Percentiles rank a stretch among this genome's conserved stretches.
Conservation (phyloP, 164 flowering plant genomes). For the Aristolochia californica region DNA sequence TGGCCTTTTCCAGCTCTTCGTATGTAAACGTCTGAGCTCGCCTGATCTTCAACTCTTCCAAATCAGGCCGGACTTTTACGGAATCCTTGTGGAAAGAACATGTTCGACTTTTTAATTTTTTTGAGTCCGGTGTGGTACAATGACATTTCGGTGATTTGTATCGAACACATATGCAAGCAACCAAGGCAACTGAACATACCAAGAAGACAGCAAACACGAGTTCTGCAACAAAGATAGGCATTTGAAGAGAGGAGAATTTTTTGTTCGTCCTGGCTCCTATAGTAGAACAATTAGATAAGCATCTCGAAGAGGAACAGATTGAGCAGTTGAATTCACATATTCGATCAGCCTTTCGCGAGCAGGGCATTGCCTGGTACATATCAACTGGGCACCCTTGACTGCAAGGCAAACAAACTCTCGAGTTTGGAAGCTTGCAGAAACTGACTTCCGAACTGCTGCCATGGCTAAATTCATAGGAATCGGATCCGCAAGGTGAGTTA, state of each 20-base stretch:
- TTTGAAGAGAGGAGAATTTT: constrained; percentile 50
- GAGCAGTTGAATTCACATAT: constrained; percentile 69
- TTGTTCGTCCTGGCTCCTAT: constrained; percentile 18
- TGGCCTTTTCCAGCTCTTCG: constrained; percentile 79
- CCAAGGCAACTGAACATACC: constrained; percentile 37
- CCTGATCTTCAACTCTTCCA: constrained; percentile 66
- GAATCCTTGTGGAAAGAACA: constrained; percentile 32
- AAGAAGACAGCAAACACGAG: constrained; percentile 55
- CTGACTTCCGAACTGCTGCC: constrained; percentile 17
- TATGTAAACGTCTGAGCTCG: constrained; percentile 69
- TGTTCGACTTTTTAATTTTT: constrained; percentile 19
- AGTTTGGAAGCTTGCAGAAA: constrained; percentile 37
- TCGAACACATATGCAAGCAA: constrained; percentile 60
- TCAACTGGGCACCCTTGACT: constrained; percentile 49
- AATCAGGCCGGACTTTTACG: constrained; percentile 50
- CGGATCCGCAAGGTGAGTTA: constrained; percentile 40
- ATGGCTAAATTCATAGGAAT: constrained; percentile 38
- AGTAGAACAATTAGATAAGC: constrained; percentile 52
- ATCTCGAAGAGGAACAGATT: constrained; percentile 43
- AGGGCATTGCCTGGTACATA: constrained; percentile 44
- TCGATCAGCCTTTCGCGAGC: constrained; percentile 39
- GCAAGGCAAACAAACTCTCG: constrained; percentile 67
- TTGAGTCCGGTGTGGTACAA: constrained; percentile 28
- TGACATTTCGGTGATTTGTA: constrained; percentile 54
- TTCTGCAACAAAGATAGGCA: constrained; percentile 69